A percentile compares a stretch with the other conserved stretches of the same genome.
These are phyloP conservation scores for Pythium oligandrum DNA, from an alignment of 352 stramenopile genomes.

Conservation along the genomic window DNA sequence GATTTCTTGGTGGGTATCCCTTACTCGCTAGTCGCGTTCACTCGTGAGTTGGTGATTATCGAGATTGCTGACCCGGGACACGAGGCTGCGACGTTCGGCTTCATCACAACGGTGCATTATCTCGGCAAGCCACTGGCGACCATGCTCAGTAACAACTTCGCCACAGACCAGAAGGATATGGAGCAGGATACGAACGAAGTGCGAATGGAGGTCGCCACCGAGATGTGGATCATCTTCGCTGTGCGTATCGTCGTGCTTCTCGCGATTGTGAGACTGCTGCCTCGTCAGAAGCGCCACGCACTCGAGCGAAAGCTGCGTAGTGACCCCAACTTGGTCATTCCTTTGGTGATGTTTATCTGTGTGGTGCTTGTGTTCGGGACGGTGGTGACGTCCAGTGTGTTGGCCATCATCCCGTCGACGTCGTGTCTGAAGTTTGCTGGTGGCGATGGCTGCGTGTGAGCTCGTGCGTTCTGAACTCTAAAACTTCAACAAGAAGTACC, in stretches of 20 bases:
- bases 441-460: slow-evolving; percentile 7
- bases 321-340: background rate
- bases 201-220: background rate
- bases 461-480: too few species aligned
- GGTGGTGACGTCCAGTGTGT: slow-evolving; percentile 4
- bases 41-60: slow-evolving; percentile 4
- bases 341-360: background rate
- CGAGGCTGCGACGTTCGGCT: slow-evolving; percentile 3
- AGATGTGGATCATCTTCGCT: background rate
- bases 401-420: slow-evolving; percentile 8
- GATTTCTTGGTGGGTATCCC: background rate
- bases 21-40: background rate
- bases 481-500: too few species aligned
- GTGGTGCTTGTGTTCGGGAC: background rate
- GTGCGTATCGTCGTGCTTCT: background rate
- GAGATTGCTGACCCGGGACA: slow-evolving; percentile 5
- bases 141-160: slow-evolving; percentile 3
- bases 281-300: background rate
- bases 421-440: slow-evolving; percentile 15
- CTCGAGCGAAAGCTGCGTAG: background rate
- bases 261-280: background rate
- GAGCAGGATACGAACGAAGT: background rate
- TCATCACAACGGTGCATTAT: slow-evolving; percentile 5
- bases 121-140: slow-evolving; percentile 1
- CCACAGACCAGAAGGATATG: background rate